Evolutionary conservation across 257 asterid species (phyloP).

Genomic region (Solanum chaucha): DNA sequence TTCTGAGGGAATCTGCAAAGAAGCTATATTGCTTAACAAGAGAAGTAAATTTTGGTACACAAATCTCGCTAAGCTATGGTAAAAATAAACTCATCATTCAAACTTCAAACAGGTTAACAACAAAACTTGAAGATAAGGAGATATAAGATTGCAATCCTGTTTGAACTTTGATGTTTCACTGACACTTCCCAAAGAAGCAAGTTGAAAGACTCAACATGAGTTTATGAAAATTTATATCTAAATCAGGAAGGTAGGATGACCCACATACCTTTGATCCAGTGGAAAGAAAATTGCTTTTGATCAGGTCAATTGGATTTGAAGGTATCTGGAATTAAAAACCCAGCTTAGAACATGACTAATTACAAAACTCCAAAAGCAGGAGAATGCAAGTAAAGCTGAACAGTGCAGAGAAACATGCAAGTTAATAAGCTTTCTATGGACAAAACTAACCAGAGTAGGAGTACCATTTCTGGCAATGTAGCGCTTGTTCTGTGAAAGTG

Average conservation of each 20-base stretch:
- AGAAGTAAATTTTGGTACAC: not conserved
- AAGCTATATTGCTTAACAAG: not conserved
- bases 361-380: not conserved
- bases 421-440: not conserved
- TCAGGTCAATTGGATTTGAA: slow-evolving; percentile 56
- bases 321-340: slow-evolving; percentile 52
- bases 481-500: slow-evolving; percentile 82
- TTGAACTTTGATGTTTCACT: not conserved
- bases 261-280: slow-evolving; percentile 60
- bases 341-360: not conserved
- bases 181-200: not conserved
- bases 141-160: not conserved
- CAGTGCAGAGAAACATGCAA: not conserved
- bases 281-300: slow-evolving; percentile 69
- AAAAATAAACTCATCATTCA: not conserved
- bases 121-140: not conserved
- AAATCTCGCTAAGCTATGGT: not conserved
- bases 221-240: not conserved
- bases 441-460: slow-evolving; percentile 55
- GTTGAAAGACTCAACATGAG: not conserved
- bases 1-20: not conserved
- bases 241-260: not conserved
- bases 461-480: slow-evolving; percentile 69
- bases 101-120: not conserved
- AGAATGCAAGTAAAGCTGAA: not conserved